phyloP scores from a whole-genome alignment of 1,284 basidiomycete species.

The Athelia sp. region DNA sequence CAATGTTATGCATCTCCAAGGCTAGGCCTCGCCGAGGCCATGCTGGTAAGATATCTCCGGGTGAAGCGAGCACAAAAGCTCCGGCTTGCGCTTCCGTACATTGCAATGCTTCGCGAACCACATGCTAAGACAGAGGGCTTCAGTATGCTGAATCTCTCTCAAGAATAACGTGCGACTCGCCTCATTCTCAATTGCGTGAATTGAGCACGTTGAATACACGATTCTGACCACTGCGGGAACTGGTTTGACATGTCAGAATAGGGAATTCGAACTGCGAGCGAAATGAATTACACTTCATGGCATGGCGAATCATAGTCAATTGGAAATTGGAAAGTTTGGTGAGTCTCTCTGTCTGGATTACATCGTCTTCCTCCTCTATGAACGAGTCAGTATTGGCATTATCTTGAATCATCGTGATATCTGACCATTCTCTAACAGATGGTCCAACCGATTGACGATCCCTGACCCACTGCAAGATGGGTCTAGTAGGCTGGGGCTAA shows the following conservation, averaged over 20 bases:
- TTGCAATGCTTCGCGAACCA: constrained; percentile 59
- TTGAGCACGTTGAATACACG: constrained; percentile 95
- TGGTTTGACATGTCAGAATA: constrained; percentile 16
- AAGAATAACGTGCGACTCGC: constrained; percentile 44
- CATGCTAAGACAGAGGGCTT: constrained; percentile 21
- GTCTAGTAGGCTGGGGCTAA: constrained; percentile 68
- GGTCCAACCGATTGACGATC: constrained; percentile 86
- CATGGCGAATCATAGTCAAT: constrained; percentile 89
- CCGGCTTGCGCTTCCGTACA: constrained; percentile 59
- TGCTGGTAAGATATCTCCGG: constrained; percentile 60
- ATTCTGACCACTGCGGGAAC: constrained; percentile 70
- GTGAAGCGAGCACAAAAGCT: constrained; percentile 66
- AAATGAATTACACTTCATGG: constrained; percentile 75
- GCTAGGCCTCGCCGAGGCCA: constrained; percentile 78
- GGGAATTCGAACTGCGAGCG: constrained; percentile 4
- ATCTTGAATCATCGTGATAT: not conserved
- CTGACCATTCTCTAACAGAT: constrained; percentile 69
- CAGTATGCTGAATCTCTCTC: not conserved
- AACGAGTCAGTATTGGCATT: constrained; percentile 3
- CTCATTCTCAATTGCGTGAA: constrained; percentile 94
- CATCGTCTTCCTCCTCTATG: constrained; percentile 45
- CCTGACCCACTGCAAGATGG: constrained; percentile 93
- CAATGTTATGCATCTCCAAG: constrained; percentile 50
- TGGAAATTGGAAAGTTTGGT: constrained; percentile 85
- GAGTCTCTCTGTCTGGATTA: constrained; percentile 59